Base-by-base conservation (phyloP, 306 rosid species). In the Inga laurina region DNA sequence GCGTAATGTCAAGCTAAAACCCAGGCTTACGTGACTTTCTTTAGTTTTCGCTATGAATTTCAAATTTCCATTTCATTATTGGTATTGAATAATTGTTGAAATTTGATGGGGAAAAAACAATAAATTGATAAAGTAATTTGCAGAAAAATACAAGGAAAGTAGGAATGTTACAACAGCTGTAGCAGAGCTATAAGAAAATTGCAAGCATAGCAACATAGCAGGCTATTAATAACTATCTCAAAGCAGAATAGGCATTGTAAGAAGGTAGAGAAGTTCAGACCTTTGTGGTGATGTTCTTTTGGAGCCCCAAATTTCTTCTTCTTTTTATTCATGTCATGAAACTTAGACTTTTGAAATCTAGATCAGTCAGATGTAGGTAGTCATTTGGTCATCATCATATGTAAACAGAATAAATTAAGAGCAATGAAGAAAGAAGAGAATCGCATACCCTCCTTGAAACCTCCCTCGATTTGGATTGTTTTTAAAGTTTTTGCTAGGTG, bases 281-380 rank as follows among this genome's bases (percentile, higher is more conserved):
- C 98, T 90, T 86, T 91, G 82, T 91, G 88, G 48, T 57, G 81
- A 66, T 54, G 84, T 49, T 82, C 88, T 5, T 84, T 85, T 70
- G 85, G 86, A 84, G 72, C 84, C 76, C 84, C 84, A 34, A 41
- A 74, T 83, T 82, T 90, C 78, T 77, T 87, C 69, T 87, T 90
- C 49, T 88, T 92, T 78, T 86, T 84, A 82, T 89, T 89, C 81
- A 4, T 74, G 74, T 78, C 92, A 84, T 70, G 90, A 74, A 83
- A 86, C 84, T 89, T 92, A 69, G 91, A 83, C 93, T 90, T 90
- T 86, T 90, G 97, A 79, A 86, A 92, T 85, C 98, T 92, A 84
- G 85, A 89, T 56, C 48, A 56, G 68, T 65, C 46, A 75, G 82
- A 86, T 79, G 64, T 32, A 16, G 37, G 70, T 81, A 45, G 72